Base-by-base conservation (phyloP, 2,329 filamentous ascomycete species). In the Graphiopsis chlorocephala region DNA sequence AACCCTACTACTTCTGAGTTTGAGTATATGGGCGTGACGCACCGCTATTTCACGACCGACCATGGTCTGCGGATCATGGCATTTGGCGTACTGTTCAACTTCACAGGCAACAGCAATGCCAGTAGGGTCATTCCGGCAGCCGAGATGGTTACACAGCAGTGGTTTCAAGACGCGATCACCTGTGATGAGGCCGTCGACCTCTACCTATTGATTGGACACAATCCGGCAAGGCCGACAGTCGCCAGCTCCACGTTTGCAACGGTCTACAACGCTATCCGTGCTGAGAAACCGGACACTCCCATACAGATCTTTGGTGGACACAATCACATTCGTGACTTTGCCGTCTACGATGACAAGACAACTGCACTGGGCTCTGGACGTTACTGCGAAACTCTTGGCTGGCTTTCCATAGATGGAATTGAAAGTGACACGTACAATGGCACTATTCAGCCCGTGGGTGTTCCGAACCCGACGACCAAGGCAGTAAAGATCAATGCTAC, bases 351-450 rank as follows among this genome's bases (percentile, higher is more conserved):
- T 71, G 81, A 85, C 64, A 83, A 82, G 69, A 83, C 85, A 6
- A 86, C 87, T 4, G 86, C 82, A 0, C 78, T 90, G 10, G 87
- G 88, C 69, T 85, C 86, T 2, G 87, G 79, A 68, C 68, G 86
- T 61, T 90, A 89, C 75, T 90, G 87, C 72, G 88, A 90, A 76
- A 90, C 87, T 1, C 78, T 90, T 0, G 88, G 88, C 26, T 90
- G 86, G 85, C 73, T 89, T 25, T 84, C 86, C n/a, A 83, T 90
- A 77, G 83, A 82, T 58, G 87, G 87, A 17, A 83, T 90, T 68
- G 73, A 83, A 61, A 78, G 79, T 28, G 3, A 79, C 78, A 57
- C 82, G 78, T 17, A 79, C 76, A 6, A 75, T 73, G 53, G 76
- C 70, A 56, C 79, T 78, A 1, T 68, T 75, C 29, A 75, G 72